Evolutionary conservation across 163 green algal genomes (phyloP), one percentile per base, ranked within the genome.

Genomic region (Chlorella variabilis): DNA sequence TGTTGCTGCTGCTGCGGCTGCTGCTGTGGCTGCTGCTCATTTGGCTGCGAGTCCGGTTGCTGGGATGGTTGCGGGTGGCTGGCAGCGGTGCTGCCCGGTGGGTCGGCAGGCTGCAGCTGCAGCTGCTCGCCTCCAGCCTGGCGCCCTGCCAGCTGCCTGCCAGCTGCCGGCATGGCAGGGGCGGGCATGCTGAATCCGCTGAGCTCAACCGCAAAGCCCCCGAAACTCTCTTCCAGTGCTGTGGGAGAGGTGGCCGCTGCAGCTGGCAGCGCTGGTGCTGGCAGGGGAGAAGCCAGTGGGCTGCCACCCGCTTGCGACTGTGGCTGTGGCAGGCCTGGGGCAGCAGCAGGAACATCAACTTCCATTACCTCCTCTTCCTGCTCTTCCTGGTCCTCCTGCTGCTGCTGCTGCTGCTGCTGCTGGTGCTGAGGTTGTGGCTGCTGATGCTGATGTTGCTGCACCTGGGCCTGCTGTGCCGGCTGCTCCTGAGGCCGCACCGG

Each of bases 111-210:
- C 41, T 38, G 58, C 41, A 2, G 4, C 18, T 11, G 7, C 13
- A 15, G 21, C 59, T 39, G 7, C 59, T 8, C 38, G 4, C 69
- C 33, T 45, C 45, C 45, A 11, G 17, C 21, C 31, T 29, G 18
- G 20, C 23, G 23, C 23, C 23, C 20, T 15, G 23, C 23, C 23
- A 29, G 59, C 59, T n/a, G 54, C 9, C 48, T 31, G 6, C 48
- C 29, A 34, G 70, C 29, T 11, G 41, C 48, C 7, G 58, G 51
- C 33, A 48, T 23, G 71, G 23, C 56, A 31, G 73, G 27, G n/a
- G 7, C 29, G 6, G 73, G 73, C 4, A 56, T 80, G 73, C 38
- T 80, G 73, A 80, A 80, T 25, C 73, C 73, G n/a, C 73, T 80
- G 3, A 80, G 56, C 73, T 80, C 54, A 15, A 80, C 56, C 9